Conservation (phyloP, 305 asterid species). For the Fraxinus greggii region DNA sequence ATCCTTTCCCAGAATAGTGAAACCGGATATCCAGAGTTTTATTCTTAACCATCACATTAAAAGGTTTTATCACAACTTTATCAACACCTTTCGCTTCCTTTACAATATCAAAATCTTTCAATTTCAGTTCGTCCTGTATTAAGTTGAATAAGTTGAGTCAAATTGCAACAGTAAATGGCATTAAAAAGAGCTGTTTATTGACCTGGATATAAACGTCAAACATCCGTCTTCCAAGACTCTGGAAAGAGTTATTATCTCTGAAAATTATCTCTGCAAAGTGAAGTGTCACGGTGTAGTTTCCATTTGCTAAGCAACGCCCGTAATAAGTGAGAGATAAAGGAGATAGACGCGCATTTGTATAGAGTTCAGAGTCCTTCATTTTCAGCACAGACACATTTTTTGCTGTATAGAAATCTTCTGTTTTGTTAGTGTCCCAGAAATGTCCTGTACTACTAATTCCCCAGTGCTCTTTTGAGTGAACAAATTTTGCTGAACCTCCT, state of each 20-base stretch:
- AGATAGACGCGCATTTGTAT: conserved; percentile 51
- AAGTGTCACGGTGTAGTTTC: conserved; percentile 60
- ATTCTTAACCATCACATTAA: conserved; percentile 31
- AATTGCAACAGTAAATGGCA: neutral
- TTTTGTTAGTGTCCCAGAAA: conserved; percentile 27
- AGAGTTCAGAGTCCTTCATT: conserved; percentile 40
- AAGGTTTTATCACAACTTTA: conserved; percentile 19
- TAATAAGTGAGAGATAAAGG: conserved; percentile 59
- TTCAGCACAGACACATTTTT: conserved; percentile 41
- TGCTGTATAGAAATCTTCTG: conserved; percentile 16
- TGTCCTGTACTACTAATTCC: conserved; percentile 56
- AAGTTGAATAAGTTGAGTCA: neutral
- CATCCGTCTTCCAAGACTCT: conserved; percentile 61
- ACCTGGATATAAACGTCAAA: conserved; percentile 78
- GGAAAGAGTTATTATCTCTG: conserved; percentile 44
- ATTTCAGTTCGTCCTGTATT: conserved; percentile 41
- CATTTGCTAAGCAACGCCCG: conserved; percentile 66
- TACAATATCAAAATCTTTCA: conserved; percentile 51
- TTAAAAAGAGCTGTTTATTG: neutral
- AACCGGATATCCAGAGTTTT: conserved; percentile 51
- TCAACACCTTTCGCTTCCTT: conserved; percentile 47
- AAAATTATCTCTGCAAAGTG: conserved; percentile 65
- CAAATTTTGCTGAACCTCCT: conserved; percentile 39
- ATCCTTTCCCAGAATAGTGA: conserved; percentile 54
- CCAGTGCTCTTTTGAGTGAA: conserved; percentile 33